A percentile compares a stretch with the other conserved stretches of the same genome.
These are phyloP conservation scores for Cicer judaicum DNA, from an alignment of 306 rosid genomes.

Conservation along the genomic window DNA sequence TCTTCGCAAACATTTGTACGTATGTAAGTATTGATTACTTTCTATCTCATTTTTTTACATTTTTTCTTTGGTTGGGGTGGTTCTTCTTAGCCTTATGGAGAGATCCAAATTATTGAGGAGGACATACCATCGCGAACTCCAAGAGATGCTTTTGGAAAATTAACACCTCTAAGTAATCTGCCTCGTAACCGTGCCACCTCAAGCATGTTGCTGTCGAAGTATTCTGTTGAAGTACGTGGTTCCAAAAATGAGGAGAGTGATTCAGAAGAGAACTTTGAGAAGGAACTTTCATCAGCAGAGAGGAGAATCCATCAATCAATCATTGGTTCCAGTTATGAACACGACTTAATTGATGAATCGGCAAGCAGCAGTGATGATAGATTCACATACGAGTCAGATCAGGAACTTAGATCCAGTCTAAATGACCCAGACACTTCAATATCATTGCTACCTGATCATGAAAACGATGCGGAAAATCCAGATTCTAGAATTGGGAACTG, in stretches of 20 bases:
- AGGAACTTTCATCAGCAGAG: slow-evolving; percentile 64
- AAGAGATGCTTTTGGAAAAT: slow-evolving; percentile 69
- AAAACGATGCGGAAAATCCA: slow-evolving; percentile 46
- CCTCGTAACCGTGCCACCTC: slow-evolving; percentile 35
- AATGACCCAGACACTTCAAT: slow-evolving; percentile 54
- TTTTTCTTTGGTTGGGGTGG: slow-evolving; percentile 39
- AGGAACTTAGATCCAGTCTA: slow-evolving; percentile 48
- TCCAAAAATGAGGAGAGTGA: slow-evolving; percentile 56
- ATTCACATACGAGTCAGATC: slow-evolving; percentile 52
- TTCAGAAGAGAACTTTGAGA: slow-evolving; percentile 81
- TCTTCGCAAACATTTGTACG: slow-evolving; percentile 23
- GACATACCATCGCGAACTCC: slow-evolving; percentile 83
- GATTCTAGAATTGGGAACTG: slow-evolving; percentile 54
- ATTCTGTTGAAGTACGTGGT: slow-evolving; percentile 48
- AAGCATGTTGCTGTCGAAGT: slow-evolving; percentile 36
- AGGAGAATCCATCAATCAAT: slow-evolving; percentile 68
- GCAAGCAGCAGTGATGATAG: slow-evolving; percentile 60
- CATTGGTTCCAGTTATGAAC: slow-evolving; percentile 53
- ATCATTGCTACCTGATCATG: slow-evolving; percentile 50
- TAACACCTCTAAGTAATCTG: slow-evolving; percentile 52
- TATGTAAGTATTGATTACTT: slow-evolving; percentile 40
- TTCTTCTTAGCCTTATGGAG: slow-evolving; percentile 77
- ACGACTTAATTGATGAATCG: slow-evolving; percentile 59
- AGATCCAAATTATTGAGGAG: slow-evolving; percentile 90
- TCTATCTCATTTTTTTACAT: slow-evolving; percentile 2